phyloP scores from a whole-genome alignment of 1,284 basidiomycete genomes.

The Mycena sp. region DNA sequence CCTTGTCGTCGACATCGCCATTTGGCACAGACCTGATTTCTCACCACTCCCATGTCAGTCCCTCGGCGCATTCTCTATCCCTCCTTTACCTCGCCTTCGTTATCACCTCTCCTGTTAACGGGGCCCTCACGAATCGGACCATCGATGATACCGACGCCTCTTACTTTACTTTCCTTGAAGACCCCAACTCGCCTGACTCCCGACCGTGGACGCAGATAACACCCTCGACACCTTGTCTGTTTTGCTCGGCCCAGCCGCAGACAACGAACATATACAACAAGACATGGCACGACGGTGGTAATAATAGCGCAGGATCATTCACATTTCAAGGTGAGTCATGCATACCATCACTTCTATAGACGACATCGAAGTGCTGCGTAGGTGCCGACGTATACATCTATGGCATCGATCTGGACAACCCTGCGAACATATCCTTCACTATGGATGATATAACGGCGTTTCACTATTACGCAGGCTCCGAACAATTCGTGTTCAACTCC shows the following conservation, averaged over 20 bases:
- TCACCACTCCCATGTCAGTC: too few relatives aligned
- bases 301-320: constrained; percentile 1
- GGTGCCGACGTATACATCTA: constrained; percentile 13
- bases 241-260: constrained; percentile 17
- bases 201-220: not conserved
- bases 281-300: constrained; percentile 20
- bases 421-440: constrained; percentile 10
- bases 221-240: not conserved
- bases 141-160: too few relatives aligned
- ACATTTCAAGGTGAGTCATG: constrained; percentile 17
- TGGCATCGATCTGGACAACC: constrained; percentile 9
- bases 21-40: too few relatives aligned
- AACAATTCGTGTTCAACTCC: constrained; percentile 11
- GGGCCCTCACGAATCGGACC: too few relatives aligned
- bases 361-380: not conserved
- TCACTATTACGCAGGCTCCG: constrained; percentile 2
- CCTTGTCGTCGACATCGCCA: too few relatives aligned
- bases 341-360: too few relatives aligned
- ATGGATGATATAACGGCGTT: not conserved
- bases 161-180: too few relatives aligned
- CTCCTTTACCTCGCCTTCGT: too few relatives aligned
- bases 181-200: too few relatives aligned
- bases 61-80: too few relatives aligned
- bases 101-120: too few relatives aligned
- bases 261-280: constrained; percentile 2